Conservation (phyloP, 1,139 yeast genomes). For the Diutina ranongensis region DNA sequence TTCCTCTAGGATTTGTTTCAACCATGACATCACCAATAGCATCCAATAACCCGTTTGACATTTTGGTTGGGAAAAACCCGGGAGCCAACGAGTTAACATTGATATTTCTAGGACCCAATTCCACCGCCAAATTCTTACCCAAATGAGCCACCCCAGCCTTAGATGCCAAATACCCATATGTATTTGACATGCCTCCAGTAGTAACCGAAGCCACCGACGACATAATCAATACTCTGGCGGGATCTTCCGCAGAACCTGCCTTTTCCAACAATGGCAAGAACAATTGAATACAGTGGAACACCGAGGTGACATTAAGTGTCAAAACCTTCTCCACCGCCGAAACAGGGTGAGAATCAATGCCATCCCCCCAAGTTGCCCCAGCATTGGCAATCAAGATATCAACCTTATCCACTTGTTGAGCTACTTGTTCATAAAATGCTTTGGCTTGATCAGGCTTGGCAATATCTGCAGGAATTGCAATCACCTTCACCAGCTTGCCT, state of each 20-base stretch:
- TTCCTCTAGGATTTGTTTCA: slow-evolving; percentile 45
- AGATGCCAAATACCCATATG: slow-evolving; percentile 60
- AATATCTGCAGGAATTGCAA: slow-evolving; percentile 51
- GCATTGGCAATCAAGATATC: slow-evolving; percentile 69
- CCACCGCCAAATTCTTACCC: slow-evolving; percentile 51
- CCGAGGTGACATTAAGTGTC: slow-evolving; percentile 60
- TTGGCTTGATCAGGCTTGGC: slow-evolving; percentile 40
- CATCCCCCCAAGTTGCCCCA: slow-evolving; percentile 76
- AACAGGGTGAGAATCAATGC: slow-evolving; percentile 49
- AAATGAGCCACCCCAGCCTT: slow-evolving; percentile 70
- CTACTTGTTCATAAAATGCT: slow-evolving; percentile 32
- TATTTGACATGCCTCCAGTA: neutral
- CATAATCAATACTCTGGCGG: slow-evolving; percentile 55
- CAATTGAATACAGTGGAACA: slow-evolving; percentile 53
- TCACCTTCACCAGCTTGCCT: slow-evolving; percentile 32
- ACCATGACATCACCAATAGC: slow-evolving; percentile 40
- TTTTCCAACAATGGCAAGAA: slow-evolving; percentile 46
- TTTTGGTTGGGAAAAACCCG: slow-evolving; percentile 69
- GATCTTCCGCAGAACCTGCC: slow-evolving; percentile 48
- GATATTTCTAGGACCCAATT: slow-evolving; percentile 55
- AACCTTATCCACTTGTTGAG: slow-evolving; percentile 30
- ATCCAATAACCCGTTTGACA: slow-evolving; percentile 57
- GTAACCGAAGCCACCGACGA: slow-evolving; percentile 52
- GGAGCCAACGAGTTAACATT: slow-evolving; percentile 66
- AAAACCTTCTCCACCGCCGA: slow-evolving; percentile 53